Conservation (phyloP, 441 rosid species). For the Pelargonium australe region DNA sequence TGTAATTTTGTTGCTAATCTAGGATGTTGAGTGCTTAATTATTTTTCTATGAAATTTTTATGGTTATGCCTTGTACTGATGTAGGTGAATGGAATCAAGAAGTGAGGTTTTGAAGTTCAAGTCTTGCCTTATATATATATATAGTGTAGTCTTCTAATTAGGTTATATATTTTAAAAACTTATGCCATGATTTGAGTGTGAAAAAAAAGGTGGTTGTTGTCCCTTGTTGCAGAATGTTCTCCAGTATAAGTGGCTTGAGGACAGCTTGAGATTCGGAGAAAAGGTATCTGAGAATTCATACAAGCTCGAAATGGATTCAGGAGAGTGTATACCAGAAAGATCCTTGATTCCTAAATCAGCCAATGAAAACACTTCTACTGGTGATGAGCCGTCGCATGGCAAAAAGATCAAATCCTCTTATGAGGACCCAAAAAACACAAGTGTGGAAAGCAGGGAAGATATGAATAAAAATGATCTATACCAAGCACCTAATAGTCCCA, state of each 20-base stretch:
- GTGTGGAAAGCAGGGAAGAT: slow-evolving; percentile 19
- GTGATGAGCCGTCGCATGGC: slow-evolving; percentile 30
- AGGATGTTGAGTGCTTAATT: not conserved
- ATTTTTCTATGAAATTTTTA: not conserved
- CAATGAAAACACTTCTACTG: slow-evolving; percentile 21
- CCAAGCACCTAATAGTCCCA: slow-evolving; percentile 30
- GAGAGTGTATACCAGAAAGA: slow-evolving; percentile 20
- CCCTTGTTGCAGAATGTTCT: slow-evolving; percentile 46
- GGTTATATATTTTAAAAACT: too few relatives aligned
- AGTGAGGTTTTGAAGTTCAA: not conserved
- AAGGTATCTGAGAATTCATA: slow-evolving; percentile 65
- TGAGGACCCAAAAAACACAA: slow-evolving; percentile 19
- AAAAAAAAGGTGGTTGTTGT: not conserved
- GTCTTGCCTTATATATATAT: too few relatives aligned
- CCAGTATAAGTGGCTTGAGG: slow-evolving; percentile 77
- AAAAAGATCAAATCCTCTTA: slow-evolving; percentile 38
- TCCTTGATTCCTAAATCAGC: slow-evolving; percentile 23
- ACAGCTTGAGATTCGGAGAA: slow-evolving; percentile 58
- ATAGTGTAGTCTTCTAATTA: too few relatives aligned
- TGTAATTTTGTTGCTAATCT: not conserved
- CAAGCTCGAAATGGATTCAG: slow-evolving; percentile 31
- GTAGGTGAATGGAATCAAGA: not conserved
- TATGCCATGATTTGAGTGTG: too few relatives aligned
- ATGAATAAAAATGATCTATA: slow-evolving; percentile 16
- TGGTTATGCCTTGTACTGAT: slow-evolving; percentile 2